These are phyloP conservation scores for Aeschynomene evenia DNA, from an alignment of 306 rosid species.

Conservation along the genomic window DNA sequence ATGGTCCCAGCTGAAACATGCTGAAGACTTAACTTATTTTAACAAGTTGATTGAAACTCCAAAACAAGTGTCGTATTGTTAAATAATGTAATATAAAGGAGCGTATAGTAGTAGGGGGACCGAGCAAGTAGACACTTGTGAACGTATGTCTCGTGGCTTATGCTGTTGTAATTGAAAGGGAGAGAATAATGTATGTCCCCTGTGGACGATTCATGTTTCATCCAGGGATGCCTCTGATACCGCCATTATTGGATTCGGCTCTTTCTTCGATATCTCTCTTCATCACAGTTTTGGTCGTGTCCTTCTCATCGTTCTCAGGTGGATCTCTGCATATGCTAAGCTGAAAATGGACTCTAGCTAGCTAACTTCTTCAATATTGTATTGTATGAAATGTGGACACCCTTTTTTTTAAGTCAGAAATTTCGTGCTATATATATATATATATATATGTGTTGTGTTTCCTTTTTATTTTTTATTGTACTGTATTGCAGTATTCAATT, in stretches of 20 bases:
- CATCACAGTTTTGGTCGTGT: constrained; percentile 22
- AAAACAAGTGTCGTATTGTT: constrained; percentile 38
- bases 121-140: constrained; percentile 30
- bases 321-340: constrained; percentile 20
- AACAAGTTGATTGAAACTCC: constrained; percentile 33
- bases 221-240: constrained; percentile 51
- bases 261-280: constrained; percentile 17
- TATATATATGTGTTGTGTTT: too few relatives aligned
- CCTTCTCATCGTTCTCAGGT: constrained; percentile 25
- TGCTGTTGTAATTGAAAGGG: constrained; percentile 22
- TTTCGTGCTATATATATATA: neutral
- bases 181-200: constrained; percentile 49
- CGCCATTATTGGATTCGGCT: constrained; percentile 7
- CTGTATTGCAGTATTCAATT: neutral
- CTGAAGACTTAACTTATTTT: constrained; percentile 17
- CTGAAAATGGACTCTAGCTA: neutral
- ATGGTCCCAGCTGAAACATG: constrained; percentile 42
- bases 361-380: too few relatives aligned
- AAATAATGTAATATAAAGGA: constrained; percentile 33
- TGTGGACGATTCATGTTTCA: constrained; percentile 54
- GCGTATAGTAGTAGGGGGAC: constrained; percentile 36
- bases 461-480: neutral
- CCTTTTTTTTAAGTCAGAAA: neutral
- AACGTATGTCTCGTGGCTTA: constrained; percentile 24
- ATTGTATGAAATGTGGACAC: neutral